These are phyloP conservation scores for Alternaria brassicae DNA, from an alignment of 2,329 filamentous ascomycete species.

Conservation along the genomic window DNA sequence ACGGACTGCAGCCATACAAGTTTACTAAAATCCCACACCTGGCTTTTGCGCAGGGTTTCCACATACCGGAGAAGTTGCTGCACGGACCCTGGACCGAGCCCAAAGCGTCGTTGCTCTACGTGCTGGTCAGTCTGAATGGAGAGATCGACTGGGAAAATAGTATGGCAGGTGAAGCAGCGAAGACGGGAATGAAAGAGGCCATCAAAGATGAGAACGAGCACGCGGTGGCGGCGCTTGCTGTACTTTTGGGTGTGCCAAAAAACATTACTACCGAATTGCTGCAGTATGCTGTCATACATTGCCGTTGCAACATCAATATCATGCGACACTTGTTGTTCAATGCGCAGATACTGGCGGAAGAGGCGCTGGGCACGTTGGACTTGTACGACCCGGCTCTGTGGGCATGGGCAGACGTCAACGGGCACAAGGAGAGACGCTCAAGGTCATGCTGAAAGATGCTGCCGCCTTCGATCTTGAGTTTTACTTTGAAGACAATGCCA, in stretches of 20 bases:
- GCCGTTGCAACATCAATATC: conserved; percentile 38
- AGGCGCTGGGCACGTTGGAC: conserved; percentile 30
- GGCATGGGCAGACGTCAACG: conserved; percentile 43
- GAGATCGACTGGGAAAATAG: conserved; percentile 47
- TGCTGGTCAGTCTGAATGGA: conserved; percentile 43
- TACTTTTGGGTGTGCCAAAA: conserved; percentile 40
- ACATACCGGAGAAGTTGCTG: conserved; percentile 47
- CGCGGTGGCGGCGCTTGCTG: conserved; percentile 44
- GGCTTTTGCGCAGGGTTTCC: conserved; percentile 41
- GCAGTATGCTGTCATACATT: conserved; percentile 40
- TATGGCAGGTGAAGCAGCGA: conserved; percentile 46
- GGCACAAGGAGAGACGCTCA: conserved; percentile 37
- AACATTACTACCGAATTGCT: conserved; percentile 39
- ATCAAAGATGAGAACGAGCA: conserved; percentile 37
- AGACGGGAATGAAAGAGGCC: conserved; percentile 40
- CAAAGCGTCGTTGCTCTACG: conserved; percentile 43
- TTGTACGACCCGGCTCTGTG: conserved; percentile 46
- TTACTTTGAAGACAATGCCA: conserved; percentile 39
- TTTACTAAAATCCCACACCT: conserved; percentile 43
- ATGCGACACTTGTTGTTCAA: conserved; percentile 46
- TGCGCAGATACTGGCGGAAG: conserved; percentile 38
- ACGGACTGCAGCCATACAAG: conserved; percentile 40
- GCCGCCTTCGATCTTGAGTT: conserved; percentile 45
- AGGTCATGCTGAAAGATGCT: conserved; percentile 41
- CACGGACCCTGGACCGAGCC: conserved; percentile 44